These are phyloP conservation scores for Cercospora citrullina DNA, from an alignment of 2,329 filamentous ascomycete genomes.

Conservation along the genomic window DNA sequence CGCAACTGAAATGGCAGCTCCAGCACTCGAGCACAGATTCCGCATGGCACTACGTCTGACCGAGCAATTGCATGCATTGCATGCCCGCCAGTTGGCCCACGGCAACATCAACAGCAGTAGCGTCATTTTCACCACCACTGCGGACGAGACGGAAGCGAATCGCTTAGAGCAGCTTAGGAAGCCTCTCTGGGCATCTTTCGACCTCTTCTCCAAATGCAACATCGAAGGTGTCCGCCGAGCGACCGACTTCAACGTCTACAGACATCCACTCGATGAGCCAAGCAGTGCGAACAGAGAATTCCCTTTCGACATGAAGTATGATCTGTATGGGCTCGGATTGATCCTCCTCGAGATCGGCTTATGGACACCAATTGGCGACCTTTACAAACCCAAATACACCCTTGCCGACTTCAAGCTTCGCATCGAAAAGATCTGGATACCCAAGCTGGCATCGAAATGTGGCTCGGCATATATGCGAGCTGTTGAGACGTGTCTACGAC, in stretches of 20 bases:
- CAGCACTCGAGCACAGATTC: constrained; percentile 73
- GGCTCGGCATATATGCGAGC: constrained; percentile 75
- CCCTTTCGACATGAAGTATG: constrained; percentile 54
- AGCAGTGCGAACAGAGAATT: constrained; percentile 44
- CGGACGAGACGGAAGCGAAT: constrained; percentile 49
- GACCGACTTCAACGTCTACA: constrained; percentile 58
- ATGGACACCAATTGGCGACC: constrained; percentile 66
- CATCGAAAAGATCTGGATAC: constrained; percentile 64
- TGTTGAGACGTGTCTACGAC: constrained; percentile 68
- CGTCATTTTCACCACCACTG: constrained; percentile 62
- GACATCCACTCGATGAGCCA: constrained; percentile 59
- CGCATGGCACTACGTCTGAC: constrained; percentile 70
- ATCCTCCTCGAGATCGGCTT: constrained; percentile 72
- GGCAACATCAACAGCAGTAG: constrained; percentile 68
- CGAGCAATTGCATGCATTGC: constrained; percentile 72
- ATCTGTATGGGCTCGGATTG: constrained; percentile 73
- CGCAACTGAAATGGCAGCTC: constrained; percentile 51
- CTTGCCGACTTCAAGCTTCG: constrained; percentile 62
- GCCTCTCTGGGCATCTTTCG: constrained; percentile 71
- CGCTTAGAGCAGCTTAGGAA: constrained; percentile 59
- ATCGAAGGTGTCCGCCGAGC: constrained; percentile 50
- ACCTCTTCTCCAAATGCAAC: constrained; percentile 64
- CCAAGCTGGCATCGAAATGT: constrained; percentile 66
- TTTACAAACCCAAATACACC: constrained; percentile 61
- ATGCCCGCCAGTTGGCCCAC: constrained; percentile 67